These are phyloP conservation scores for Ochetophila trinervis DNA, from an alignment of 306 rosid genomes.

Conservation along the genomic window DNA sequence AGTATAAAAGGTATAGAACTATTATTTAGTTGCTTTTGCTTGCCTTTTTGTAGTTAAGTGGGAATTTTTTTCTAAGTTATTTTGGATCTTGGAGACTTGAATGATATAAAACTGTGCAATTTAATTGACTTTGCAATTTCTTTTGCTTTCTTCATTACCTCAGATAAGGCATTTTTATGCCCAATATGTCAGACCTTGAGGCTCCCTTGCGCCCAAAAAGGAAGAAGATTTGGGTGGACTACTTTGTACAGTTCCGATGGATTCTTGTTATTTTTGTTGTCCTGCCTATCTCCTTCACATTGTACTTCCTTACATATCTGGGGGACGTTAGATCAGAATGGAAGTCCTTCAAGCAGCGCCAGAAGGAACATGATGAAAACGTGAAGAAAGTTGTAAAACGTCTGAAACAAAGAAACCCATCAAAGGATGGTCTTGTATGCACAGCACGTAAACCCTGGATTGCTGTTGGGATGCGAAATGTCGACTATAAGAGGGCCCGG, in stretches of 20 bases:
- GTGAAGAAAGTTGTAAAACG: conserved; percentile 79
- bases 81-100: too few relatives aligned
- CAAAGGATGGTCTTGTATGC: conserved; percentile 93
- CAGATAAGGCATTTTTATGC: conserved; percentile 6
- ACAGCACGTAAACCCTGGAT: conserved; percentile 96
- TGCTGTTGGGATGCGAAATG: conserved; percentile 97
- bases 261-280: conserved; percentile 86
- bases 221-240: conserved; percentile 86
- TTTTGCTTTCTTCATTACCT: conserved; percentile 5
- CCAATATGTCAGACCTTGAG: conserved; percentile 79
- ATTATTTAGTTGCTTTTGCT: too few relatives aligned
- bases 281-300: conserved; percentile 79
- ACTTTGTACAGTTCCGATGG: conserved; percentile 80
- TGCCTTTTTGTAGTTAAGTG: too few relatives aligned
- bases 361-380: conserved; percentile 85
- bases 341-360: conserved; percentile 85
- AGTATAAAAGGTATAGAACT: too few relatives aligned
- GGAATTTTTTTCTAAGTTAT: too few relatives aligned
- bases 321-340: conserved; percentile 85
- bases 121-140: neutral
- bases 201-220: conserved; percentile 86
- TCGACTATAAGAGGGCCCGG: conserved; percentile 95
- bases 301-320: conserved; percentile 80
- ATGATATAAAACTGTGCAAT: too few relatives aligned
- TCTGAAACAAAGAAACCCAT: conserved; percentile 79